Base-by-base conservation (phyloP, 441 rosid genomes). In the Gossypium lobatum region DNA sequence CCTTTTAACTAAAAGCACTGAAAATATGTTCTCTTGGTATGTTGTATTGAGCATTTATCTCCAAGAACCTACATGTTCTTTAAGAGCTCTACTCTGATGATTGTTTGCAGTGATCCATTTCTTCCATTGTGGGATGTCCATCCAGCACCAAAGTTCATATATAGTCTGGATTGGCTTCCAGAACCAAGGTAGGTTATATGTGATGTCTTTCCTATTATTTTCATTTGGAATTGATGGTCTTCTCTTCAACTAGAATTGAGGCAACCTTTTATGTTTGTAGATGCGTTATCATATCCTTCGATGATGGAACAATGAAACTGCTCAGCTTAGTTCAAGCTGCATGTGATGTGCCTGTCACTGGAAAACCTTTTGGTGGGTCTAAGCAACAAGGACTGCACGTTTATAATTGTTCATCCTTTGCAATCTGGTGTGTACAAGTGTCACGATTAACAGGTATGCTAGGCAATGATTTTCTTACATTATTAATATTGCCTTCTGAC, bases 81-180 rank as follows among this genome's bases (percentile, higher is more conserved):
- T 46, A 55, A 11, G 11, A 54, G 54, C 57, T 73, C 18, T 59
- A 48, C 14, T 25, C 67, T 83, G 76, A 48, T 50, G 72, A 73
- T 59, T 82, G 70, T 82, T 72, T 85, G 79, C 88, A 95, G 98
- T 71, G 97, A 93, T 84, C 97, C 95, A 11, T 92, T 85, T 81
- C 92, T 85, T 57, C 96, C 97, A 70, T 71, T 93, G 64, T 95
- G 98, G 98, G 90, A 90, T 53, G 70, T 90, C 74, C 93, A 86
- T 73, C 87, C 91, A 2, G 81, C 80, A 3, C 89, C 91, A 54
- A 89, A 84, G 81, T 85, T 88, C 79, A 86, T 93, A 57, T 89
- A 88, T 75, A 84, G 92, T 75, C 70, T 93, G 73, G 95, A 91
- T 76, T 95, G 98, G 98, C 77, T 82, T 39, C 80, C 80, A 77